phyloP scores from a whole-genome alignment of 805 yeast species.

The Cyberlindnera bimundalis region DNA sequence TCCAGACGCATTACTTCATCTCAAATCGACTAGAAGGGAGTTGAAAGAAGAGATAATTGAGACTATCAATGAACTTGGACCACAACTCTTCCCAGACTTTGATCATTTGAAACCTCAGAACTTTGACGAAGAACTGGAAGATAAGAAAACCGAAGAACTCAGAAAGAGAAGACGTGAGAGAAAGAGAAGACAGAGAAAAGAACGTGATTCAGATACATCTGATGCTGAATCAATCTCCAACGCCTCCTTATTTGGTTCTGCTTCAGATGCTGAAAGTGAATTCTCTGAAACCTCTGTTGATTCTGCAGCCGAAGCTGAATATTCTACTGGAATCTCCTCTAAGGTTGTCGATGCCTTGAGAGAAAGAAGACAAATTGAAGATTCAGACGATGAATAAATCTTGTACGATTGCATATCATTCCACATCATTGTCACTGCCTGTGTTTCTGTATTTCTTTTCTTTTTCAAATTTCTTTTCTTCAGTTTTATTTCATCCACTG shows the following conservation, averaged over 20 bases:
- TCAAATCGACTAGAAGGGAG: constrained; percentile 58
- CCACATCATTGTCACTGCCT: neutral
- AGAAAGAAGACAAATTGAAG: constrained; percentile 25
- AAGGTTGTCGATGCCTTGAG: constrained; percentile 29
- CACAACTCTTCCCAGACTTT: constrained; percentile 83
- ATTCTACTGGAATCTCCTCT: constrained; percentile 24
- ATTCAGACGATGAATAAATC: constrained; percentile 3
- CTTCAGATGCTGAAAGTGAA: constrained; percentile 33
- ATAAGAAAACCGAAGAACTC: constrained; percentile 34
- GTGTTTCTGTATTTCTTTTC: neutral
- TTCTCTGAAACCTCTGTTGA: constrained; percentile 30
- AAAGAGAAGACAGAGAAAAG: constrained; percentile 16
- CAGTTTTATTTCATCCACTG: neutral
- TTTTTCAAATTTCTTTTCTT: neutral
- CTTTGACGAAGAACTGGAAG: constrained; percentile 32
- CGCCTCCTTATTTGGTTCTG: constrained; percentile 40
- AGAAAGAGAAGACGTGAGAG: constrained; percentile 35
- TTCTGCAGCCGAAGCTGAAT: constrained; percentile 9
- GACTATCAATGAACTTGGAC: constrained; percentile 76
- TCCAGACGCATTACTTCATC: constrained; percentile 51
- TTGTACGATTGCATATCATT: too few species aligned
- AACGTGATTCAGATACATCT: constrained; percentile 23
- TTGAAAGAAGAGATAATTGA: constrained; percentile 75
- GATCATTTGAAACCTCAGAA: constrained; percentile 37
- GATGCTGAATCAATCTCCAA: constrained; percentile 43